phyloP scores from a whole-genome alignment of 2,329 filamentous ascomycete species.

The Colletotrichum gloeosporioides region DNA sequence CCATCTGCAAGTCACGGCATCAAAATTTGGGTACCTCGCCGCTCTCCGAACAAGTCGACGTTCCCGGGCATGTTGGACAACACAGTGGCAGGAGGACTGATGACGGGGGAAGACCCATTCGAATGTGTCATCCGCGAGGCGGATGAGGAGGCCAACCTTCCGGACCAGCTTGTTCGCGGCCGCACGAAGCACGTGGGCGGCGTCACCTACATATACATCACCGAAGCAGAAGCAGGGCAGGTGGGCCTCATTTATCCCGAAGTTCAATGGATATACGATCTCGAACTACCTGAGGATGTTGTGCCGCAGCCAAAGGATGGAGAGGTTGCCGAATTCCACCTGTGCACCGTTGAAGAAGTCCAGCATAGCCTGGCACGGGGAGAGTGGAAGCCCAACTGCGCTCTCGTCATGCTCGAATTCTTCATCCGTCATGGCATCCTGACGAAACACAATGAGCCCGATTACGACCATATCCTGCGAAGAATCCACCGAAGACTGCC shows the following conservation, averaged over 20 bases:
- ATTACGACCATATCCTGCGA: slow-evolving; percentile 77
- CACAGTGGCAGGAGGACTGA: slow-evolving; percentile 84
- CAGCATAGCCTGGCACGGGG: slow-evolving; percentile 71
- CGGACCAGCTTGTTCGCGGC: slow-evolving; percentile 70
- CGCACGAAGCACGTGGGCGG: slow-evolving; percentile 67
- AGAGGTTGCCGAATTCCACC: slow-evolving; percentile 85
- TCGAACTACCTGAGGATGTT: slow-evolving; percentile 74
- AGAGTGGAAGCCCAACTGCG: slow-evolving; percentile 93
- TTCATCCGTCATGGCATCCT: slow-evolving; percentile 85
- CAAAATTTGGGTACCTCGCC: slow-evolving; percentile 83
- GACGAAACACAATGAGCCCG: slow-evolving; percentile 77
- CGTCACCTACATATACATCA: slow-evolving; percentile 85
- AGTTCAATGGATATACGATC: slow-evolving; percentile 88
- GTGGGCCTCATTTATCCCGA: slow-evolving; percentile 86
- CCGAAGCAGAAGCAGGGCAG: slow-evolving; percentile 81
- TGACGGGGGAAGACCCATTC: slow-evolving; percentile 79
- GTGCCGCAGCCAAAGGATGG: slow-evolving; percentile 81
- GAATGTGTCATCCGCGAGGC: slow-evolving; percentile 86
- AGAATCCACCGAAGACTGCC: slow-evolving; percentile 81
- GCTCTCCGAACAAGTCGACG: slow-evolving; percentile 80
- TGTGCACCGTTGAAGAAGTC: slow-evolving; percentile 80
- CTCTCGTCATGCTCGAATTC: slow-evolving; percentile 85
- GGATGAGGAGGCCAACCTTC: slow-evolving; percentile 85
- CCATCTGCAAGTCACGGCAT: slow-evolving; percentile 55
- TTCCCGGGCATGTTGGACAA: slow-evolving; percentile 96